Percentiles rank a stretch among this genome's conserved stretches.
These are phyloP conservation scores for Aureobasidium mangrovei DNA, from an alignment of 2,329 filamentous ascomycete genomes.

Conservation along the genomic window DNA sequence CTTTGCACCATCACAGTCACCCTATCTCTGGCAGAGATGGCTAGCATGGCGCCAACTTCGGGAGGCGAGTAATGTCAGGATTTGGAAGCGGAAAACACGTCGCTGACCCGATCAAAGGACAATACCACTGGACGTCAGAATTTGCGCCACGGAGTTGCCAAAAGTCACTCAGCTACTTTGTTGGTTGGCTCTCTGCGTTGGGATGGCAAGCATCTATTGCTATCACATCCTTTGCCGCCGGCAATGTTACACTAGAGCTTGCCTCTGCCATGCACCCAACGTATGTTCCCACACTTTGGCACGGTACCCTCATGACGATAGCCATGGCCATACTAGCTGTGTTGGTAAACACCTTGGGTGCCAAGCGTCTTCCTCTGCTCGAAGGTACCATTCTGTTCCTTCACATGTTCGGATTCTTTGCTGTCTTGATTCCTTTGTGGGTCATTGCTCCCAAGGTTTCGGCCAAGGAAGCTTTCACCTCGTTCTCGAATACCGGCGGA, in stretches of 20 bases:
- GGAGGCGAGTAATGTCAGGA: slow-evolving; percentile 17
- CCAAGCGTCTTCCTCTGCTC: slow-evolving; percentile 18
- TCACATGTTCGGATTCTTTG: slow-evolving; percentile 19
- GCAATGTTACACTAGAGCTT: slow-evolving; percentile 12
- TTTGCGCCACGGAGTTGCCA: slow-evolving; percentile 28
- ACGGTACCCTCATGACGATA: slow-evolving; percentile 21
- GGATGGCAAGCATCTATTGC: slow-evolving; percentile 32
- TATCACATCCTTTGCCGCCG: slow-evolving; percentile 13
- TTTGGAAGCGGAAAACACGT: too few relatives aligned
- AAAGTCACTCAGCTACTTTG: slow-evolving; percentile 26
- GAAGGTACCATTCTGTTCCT: slow-evolving; percentile 24
- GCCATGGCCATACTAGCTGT: slow-evolving; percentile 19
- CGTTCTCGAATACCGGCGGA: slow-evolving; percentile 38
- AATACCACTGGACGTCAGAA: slow-evolving; percentile 23
- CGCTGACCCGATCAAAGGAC: neutral
- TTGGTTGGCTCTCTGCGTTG: slow-evolving; percentile 35
- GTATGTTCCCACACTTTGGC: slow-evolving; percentile 18
- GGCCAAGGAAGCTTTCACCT: slow-evolving; percentile 37
- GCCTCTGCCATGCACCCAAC: slow-evolving; percentile 10
- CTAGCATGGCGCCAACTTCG: slow-evolving; percentile 30
- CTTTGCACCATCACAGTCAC: slow-evolving; percentile 28
- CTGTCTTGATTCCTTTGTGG: slow-evolving; percentile 26
- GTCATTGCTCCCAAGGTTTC: slow-evolving; percentile 34
- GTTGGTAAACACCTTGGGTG: slow-evolving; percentile 31
- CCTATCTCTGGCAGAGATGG: slow-evolving; percentile 27